phyloP scores from a whole-genome alignment of 2,329 filamentous ascomycete species.

The Diplocarpon rosae region DNA sequence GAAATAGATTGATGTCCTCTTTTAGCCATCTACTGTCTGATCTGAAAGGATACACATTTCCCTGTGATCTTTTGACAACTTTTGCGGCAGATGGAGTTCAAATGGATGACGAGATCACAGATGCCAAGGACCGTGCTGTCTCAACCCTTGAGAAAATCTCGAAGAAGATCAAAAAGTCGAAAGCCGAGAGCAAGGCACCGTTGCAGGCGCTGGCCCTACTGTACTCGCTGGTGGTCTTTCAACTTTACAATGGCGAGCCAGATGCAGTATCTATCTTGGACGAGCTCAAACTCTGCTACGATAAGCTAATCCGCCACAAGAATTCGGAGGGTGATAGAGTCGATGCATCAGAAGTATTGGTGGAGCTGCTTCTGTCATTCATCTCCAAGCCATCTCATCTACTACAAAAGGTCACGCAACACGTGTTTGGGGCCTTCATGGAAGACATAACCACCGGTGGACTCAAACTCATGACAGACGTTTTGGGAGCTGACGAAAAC shows the following conservation, averaged over 20 bases:
- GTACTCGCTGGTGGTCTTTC: conserved; percentile 73
- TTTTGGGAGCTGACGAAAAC: conserved; percentile 70
- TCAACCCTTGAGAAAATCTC: conserved; percentile 42
- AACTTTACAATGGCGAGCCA: conserved; percentile 80
- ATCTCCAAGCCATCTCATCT: conserved; percentile 75
- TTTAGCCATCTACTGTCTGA: conserved; percentile 47
- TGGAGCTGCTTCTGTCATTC: conserved; percentile 86
- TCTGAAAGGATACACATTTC: conserved; percentile 38
- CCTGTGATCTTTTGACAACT: conserved; percentile 21
- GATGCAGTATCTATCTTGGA: conserved; percentile 75
- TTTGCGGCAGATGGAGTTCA: conserved; percentile 31
- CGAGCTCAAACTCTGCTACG: conserved; percentile 68
- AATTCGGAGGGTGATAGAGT: conserved; percentile 40
- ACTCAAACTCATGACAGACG: conserved; percentile 52
- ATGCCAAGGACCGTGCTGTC: conserved; percentile 41
- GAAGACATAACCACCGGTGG: conserved; percentile 62
- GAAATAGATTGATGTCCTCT: conserved; percentile 45
- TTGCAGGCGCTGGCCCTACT: conserved; percentile 64
- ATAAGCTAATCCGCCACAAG: conserved; percentile 45
- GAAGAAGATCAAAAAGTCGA: conserved; percentile 30
- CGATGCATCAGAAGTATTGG: conserved; percentile 57
- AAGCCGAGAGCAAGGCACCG: conserved; percentile 24
- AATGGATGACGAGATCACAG: conserved; percentile 44
- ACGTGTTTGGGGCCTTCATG: conserved; percentile 79
- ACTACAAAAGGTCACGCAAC: conserved; percentile 75